phyloP scores from a whole-genome alignment of 805 yeast genomes.

The Grigorovia humatica region DNA sequence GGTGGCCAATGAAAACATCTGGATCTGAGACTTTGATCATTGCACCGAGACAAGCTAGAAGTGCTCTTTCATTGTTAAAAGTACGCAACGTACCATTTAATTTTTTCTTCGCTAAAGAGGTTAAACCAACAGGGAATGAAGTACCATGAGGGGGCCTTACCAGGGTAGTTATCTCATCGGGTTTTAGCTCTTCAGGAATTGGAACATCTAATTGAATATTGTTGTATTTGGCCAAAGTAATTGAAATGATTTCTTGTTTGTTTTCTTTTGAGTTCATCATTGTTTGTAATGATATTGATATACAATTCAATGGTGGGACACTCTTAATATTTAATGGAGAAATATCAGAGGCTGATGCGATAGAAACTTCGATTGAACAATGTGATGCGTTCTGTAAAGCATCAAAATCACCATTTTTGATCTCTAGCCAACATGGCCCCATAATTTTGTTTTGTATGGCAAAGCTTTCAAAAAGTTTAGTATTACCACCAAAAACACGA shows the following conservation, averaged over 20 bases:
- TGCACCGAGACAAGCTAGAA: constrained; percentile 67
- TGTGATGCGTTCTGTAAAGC: constrained; percentile 59
- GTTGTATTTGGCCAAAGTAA: constrained; percentile 63
- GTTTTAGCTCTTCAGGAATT: constrained; percentile 47
- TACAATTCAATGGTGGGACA: constrained; percentile 59
- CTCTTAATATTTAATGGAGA: constrained; percentile 38
- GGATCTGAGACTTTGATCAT: constrained; percentile 73
- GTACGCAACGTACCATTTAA: constrained; percentile 37
- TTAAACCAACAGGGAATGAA: constrained; percentile 68
- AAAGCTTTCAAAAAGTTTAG: constrained; percentile 74
- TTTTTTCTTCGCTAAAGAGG: constrained; percentile 45
- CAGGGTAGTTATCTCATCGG: constrained; percentile 55
- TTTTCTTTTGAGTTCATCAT: constrained; percentile 62
- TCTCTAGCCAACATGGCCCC: constrained; percentile 97
- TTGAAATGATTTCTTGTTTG: constrained; percentile 79
- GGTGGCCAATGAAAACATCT: constrained; percentile 83
- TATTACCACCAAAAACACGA: constrained; percentile 68
- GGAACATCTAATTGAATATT: constrained; percentile 69
- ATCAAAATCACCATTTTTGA: constrained; percentile 51
- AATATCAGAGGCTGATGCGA: constrained; percentile 38
- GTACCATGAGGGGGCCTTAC: constrained; percentile 66
- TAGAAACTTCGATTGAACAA: constrained; percentile 65
- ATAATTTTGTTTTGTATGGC: constrained; percentile 72
- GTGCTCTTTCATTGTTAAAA: constrained; percentile 63
- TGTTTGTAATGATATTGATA: constrained; percentile 73